Conservation (phyloP, 371 early-diverging fungal genomes). For the Rhizopus sp. region DNA sequence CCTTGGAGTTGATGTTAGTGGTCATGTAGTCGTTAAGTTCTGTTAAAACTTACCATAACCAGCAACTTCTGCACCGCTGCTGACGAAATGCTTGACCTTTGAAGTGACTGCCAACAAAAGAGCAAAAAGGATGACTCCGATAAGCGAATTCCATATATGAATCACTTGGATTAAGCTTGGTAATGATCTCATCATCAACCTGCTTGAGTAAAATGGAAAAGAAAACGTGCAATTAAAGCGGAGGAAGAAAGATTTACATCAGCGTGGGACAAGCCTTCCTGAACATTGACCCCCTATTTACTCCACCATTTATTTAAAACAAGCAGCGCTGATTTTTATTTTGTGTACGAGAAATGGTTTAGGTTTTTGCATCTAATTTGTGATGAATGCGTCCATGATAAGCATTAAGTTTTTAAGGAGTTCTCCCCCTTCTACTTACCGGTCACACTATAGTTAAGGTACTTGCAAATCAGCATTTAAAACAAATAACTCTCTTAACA, state of each 20-base stretch:
- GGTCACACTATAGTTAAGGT: too few species aligned
- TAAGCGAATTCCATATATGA: constrained; percentile 21
- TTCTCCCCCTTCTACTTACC: too few species aligned
- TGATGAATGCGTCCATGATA: too few species aligned
- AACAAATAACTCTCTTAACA: too few species aligned
- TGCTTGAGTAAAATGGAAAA: not conserved
- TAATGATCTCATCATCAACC: constrained; percentile 2
- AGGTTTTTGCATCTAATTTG: too few species aligned
- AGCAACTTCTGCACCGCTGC: constrained; percentile 27
- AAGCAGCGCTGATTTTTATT: too few species aligned
- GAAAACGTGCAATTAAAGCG: not conserved
- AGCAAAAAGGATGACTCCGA: constrained; percentile 19
- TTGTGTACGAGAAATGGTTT: too few species aligned
- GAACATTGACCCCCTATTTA: constrained; percentile 16
- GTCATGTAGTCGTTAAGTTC: not conserved
- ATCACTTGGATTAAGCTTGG: constrained; percentile 20
- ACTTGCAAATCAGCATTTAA: too few species aligned
- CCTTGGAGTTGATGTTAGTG: constrained; percentile 17
- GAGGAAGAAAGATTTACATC: not conserved
- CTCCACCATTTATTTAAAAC: too few species aligned
- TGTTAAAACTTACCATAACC: constrained; percentile 37
- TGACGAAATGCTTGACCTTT: constrained; percentile 32
- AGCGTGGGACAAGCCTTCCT: not conserved
- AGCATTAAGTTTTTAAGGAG: too few species aligned
- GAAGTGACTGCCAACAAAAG: constrained; percentile 26